These are phyloP conservation scores for Xanthoconium stramineum DNA, from an alignment of 768 basidiomycete species.

Conservation along the genomic window DNA sequence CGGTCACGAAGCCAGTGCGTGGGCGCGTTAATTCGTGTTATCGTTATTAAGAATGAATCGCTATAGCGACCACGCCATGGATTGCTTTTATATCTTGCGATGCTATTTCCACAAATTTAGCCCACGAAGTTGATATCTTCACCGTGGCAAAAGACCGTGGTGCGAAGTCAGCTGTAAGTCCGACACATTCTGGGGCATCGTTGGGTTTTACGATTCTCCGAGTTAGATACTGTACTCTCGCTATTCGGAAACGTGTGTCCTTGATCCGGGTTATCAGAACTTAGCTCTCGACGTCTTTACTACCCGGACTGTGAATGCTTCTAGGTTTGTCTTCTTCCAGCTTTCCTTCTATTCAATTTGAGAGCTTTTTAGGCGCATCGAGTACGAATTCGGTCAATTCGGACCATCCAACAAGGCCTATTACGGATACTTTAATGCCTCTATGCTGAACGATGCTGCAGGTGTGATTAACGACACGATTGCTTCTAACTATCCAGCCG, in stretches of 20 bases:
- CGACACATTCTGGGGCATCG: neutral
- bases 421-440: slow-evolving; percentile 57
- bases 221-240: slow-evolving; percentile 74
- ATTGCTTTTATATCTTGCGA: slow-evolving; percentile 88
- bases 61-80: slow-evolving; percentile 76
- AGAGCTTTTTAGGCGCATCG: slow-evolving; percentile 41
- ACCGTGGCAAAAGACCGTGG: slow-evolving; percentile 76
- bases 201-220: neutral
- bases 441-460: slow-evolving; percentile 54
- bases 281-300: slow-evolving; percentile 75
- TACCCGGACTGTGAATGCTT: slow-evolving; percentile 58
- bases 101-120: slow-evolving; percentile 63
- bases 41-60: slow-evolving; percentile 15
- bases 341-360: neutral
- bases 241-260: slow-evolving; percentile 66
- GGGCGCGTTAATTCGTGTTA: slow-evolving; percentile 29
- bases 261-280: slow-evolving; percentile 69
- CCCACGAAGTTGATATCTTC: slow-evolving; percentile 69
- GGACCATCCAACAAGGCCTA: slow-evolving; percentile 47
- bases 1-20: slow-evolving; percentile 47
- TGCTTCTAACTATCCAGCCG: slow-evolving; percentile 37
- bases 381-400: slow-evolving; percentile 61
- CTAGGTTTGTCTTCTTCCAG: slow-evolving; percentile 41
- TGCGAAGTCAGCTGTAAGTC: slow-evolving; percentile 71
- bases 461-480: slow-evolving; percentile 43